Evolutionary conservation across 805 yeast genomes (phyloP), one percentile per base, ranked within the genome.

Genomic region (Maudiozyma serrabonitensis): DNA sequence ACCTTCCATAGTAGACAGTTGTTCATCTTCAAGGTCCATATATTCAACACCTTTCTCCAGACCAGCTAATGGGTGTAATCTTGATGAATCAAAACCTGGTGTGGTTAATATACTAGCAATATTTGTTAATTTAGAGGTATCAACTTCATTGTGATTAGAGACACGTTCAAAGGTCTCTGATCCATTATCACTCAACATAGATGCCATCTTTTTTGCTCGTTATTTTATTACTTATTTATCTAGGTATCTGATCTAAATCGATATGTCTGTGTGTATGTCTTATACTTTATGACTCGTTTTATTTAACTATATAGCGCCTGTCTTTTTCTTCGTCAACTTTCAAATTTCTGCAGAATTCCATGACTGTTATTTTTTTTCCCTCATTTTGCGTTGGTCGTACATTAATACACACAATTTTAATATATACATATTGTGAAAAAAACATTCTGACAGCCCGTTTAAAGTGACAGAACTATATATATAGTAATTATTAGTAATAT

Each of bases 51-150:
- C 95, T 61, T 82, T 82, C 57, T 87, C 95, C 54, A 90, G 75
- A 15, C 95, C 95, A 1, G 97, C 96, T 64, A 91, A 74, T 31
- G 97, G 97, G 66, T 90, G 97, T 63, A 90, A 75, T 68, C 75
- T 76, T 47, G 83, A 68, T 31, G 90, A 74, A 61, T 87, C 95
- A 25, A 57, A 74, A 8, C 80, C 79, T 21, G 83, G 82, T 11
- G 79, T 70, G 51, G 78, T 73, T 59, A 86, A 71, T 56, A 84
- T 76, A 52, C 74, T 72, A 37, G 84, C 74, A 18, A 84, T 84
- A 61, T 81, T 86, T 25, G 88, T 50, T 12, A 52, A 38, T 35
- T 47, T 44, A 3, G 51, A 48, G 2, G 51, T 48, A 15, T 48
- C 51, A n/a, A 48, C 34, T 11, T 25, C 35, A 35, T 35, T 34